phyloP scores from a whole-genome alignment of 208 protist genomes.

The Leishmania amazonensis region DNA sequence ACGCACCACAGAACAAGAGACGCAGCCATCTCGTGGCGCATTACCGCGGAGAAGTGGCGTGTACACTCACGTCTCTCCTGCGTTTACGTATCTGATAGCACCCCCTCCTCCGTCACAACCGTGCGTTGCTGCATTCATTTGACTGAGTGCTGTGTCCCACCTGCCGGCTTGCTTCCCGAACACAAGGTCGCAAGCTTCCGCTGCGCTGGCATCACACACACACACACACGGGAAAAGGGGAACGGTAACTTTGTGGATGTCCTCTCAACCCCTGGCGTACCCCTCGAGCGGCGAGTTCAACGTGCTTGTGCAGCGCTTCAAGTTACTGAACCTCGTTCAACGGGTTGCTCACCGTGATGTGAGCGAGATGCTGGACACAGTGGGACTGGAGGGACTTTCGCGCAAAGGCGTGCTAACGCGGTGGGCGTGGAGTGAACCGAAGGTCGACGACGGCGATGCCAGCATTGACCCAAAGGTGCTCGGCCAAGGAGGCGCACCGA shows the following conservation, averaged over 20 bases:
- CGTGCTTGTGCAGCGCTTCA: slow-evolving; percentile 84
- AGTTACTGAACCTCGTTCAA: slow-evolving; percentile 85
- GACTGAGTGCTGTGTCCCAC: not conserved
- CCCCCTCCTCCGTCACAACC: not conserved
- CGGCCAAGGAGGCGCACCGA: not conserved
- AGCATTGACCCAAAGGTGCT: too few relatives aligned
- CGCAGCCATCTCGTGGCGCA: not conserved
- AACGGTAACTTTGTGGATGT: not conserved
- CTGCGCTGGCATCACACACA: not conserved
- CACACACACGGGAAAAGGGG: not conserved
- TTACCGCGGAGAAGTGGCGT: not conserved
- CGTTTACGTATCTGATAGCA: not conserved
- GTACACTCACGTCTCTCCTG: not conserved
- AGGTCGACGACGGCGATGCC: not conserved
- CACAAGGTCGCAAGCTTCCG: not conserved
- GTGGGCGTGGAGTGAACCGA: not conserved
- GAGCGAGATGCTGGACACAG: slow-evolving; percentile 76
- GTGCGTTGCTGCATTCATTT: not conserved
- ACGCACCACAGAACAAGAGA: not conserved
- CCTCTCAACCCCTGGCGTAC: slow-evolving; percentile 26
- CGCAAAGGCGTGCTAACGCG: slow-evolving; percentile 50
- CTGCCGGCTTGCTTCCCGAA: not conserved
- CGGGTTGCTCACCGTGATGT: slow-evolving; percentile 84
- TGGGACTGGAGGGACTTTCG: slow-evolving; percentile 70
- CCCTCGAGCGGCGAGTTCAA: slow-evolving; percentile 55